Evolutionary conservation across 805 yeast species (phyloP).

Genomic region (Yamadazyma scolyti): DNA sequence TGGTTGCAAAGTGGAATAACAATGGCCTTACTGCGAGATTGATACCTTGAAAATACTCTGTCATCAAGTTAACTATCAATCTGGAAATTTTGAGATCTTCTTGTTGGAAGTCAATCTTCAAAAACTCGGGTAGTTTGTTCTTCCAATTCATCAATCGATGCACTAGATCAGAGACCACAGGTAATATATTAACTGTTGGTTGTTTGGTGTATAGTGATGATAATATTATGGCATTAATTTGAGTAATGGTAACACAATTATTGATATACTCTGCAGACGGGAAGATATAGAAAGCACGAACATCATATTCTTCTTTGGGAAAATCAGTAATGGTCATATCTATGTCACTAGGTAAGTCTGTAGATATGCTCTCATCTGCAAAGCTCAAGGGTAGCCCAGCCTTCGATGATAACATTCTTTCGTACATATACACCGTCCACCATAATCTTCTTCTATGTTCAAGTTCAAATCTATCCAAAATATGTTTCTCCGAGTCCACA

Average conservation of each 20-base stretch:
- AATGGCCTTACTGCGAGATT: slow-evolving; percentile 76
- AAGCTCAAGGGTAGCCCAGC: slow-evolving; percentile 78
- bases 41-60: slow-evolving; percentile 80
- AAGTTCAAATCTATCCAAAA: slow-evolving; percentile 47
- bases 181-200: slow-evolving; percentile 71
- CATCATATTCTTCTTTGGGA: slow-evolving; percentile 45
- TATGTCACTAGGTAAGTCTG: slow-evolving; percentile 71
- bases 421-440: slow-evolving; percentile 51
- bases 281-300: slow-evolving; percentile 62
- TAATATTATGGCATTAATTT: slow-evolving; percentile 70
- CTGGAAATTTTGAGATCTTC: slow-evolving; percentile 58
- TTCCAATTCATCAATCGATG: slow-evolving; percentile 67
- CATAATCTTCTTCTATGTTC: slow-evolving; percentile 49
- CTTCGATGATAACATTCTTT: slow-evolving; percentile 75
- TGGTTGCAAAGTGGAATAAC: slow-evolving; percentile 69
- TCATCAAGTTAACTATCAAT: slow-evolving; percentile 68
- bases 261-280: slow-evolving; percentile 76
- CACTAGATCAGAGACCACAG: slow-evolving; percentile 67
- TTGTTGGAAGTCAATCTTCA: slow-evolving; percentile 57
- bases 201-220: slow-evolving; percentile 70
- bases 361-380: slow-evolving; percentile 77
- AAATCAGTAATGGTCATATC: slow-evolving; percentile 48
- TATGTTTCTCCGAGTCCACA: slow-evolving; percentile 73
- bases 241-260: slow-evolving; percentile 75
- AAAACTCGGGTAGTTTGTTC: slow-evolving; percentile 57